A percentile compares a stretch with the other conserved stretches of the same genome.
phyloP scores from a whole-genome alignment of 2,329 filamentous ascomycete species.

The Dactylonectria estremocensis region DNA sequence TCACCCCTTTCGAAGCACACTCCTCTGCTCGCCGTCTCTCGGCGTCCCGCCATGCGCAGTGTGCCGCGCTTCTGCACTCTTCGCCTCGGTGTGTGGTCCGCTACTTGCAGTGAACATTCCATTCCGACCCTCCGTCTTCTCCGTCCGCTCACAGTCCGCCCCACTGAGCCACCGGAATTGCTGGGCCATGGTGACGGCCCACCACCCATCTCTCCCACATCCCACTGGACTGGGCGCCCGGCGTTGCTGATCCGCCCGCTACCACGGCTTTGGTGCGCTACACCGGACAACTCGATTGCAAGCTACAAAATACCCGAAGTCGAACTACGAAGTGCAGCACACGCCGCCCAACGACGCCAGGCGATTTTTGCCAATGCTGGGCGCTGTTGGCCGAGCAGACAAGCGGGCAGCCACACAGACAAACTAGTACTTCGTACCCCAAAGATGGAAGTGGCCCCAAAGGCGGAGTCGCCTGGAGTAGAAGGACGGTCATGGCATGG shows the following conservation, averaged over 20 bases:
- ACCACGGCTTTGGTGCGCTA: not conserved
- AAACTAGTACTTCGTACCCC: constrained; percentile 5
- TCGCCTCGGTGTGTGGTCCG: constrained; percentile 14
- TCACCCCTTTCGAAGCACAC: constrained; percentile 15
- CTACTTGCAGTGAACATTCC: constrained; percentile 30
- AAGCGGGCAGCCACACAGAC: constrained; percentile 10
- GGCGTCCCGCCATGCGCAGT: not conserved
- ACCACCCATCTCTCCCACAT: constrained; percentile 21
- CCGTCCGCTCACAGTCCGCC: constrained; percentile 23
- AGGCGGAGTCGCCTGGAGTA: constrained; percentile 8
- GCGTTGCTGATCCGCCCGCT: constrained; percentile 10
- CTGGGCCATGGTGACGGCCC: constrained; percentile 18
- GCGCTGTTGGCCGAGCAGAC: constrained; percentile 10
- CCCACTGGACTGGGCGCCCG: not conserved
- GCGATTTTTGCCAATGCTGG: not conserved
- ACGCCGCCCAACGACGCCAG: constrained; percentile 8
- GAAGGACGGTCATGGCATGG: constrained; percentile 19
- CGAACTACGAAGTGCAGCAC: constrained; percentile 21
- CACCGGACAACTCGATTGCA: constrained; percentile 2
- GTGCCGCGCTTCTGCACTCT: not conserved
- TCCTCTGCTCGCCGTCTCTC: constrained; percentile 1
- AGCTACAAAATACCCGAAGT: constrained; percentile 28
- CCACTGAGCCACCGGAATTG: constrained; percentile 30
- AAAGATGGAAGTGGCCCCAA: not conserved
- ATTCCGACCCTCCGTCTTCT: not conserved